Conservation (phyloP, 805 yeast species). For the Lipomyces orientalis region DNA sequence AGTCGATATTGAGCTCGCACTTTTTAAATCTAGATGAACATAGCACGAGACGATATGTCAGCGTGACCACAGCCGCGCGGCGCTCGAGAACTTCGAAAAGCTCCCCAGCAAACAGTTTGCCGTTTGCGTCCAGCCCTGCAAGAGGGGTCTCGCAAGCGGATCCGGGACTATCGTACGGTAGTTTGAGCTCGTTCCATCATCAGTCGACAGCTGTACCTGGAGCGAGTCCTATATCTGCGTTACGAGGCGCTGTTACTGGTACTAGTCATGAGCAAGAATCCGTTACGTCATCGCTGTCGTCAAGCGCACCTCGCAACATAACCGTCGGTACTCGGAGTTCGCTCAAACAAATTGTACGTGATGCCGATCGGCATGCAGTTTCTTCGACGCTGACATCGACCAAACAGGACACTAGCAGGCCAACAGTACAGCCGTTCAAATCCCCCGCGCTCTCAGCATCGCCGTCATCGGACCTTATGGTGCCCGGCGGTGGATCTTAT, state of each 20-base stretch:
- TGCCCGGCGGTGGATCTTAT: conserved; percentile 35
- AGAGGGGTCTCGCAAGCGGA: conserved; percentile 3
- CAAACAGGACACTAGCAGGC: background rate
- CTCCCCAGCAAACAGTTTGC: conserved; percentile 18
- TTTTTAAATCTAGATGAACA: conserved; percentile 55
- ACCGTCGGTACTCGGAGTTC: background rate
- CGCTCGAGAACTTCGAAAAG: conserved; percentile 15
- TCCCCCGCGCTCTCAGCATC: conserved; percentile 62
- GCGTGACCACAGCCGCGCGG: conserved; percentile 18
- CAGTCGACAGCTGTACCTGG: conserved; percentile 1
- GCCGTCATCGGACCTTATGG: conserved; percentile 41
- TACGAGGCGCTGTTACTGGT: conserved; percentile 3
- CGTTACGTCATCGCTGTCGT: background rate
- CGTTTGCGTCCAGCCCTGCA: conserved; percentile 1
- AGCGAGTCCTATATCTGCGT: conserved; percentile 12
- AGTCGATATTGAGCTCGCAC: conserved; percentile 64
- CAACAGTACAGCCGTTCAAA: conserved; percentile 64
- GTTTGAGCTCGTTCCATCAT: conserved; percentile 10
- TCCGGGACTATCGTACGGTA: conserved; percentile 20
- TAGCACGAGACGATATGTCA: background rate
- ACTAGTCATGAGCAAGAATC: background rate
- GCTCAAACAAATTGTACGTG: background rate
- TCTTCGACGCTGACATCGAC: background rate
- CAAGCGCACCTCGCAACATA: background rate
- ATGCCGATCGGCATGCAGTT: conserved; percentile 42